Base-by-base conservation (phyloP, 345 rosid genomes). In the Tarenaya hassleriana region DNA sequence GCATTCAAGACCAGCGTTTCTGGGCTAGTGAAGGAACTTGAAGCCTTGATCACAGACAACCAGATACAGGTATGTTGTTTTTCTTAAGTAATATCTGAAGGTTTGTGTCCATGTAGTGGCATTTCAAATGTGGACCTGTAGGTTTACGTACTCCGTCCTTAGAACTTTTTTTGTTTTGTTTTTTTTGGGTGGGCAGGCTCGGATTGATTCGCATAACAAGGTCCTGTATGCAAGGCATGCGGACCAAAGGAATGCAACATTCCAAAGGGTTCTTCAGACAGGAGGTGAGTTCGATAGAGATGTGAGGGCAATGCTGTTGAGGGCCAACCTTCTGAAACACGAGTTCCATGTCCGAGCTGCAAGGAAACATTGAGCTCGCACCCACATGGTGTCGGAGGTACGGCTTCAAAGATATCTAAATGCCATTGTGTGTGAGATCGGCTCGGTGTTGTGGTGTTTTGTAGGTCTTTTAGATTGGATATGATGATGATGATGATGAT, bases 151-250 rank as follows among this genome's bases (percentile, higher is more conserved):
- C 37, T 15, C 10, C 41, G 35, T 55, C 52, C 1, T 54, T 54
- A 41, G 47, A 9, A 12, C n/a, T 1, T 19, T 20, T 47, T 29
- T 12, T 21, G 13, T 12, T 52, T 4, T 40, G 60, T 50, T 31
- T 1, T 39, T 10, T 53, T n/a, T n/a, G n/a, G n/a, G n/a, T n/a
- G n/a, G n/a, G 67, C 83, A 94, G 97, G 99, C 99, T 52, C 86
- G 99, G 42, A 94, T 94, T 16, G 99, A 94, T 61, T 94, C 99
- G 0, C 99, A 94, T 81, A 88, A 88, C 80, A 88, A 94, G 64
- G 70, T 94, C 73, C 82, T 94, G 31, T 84, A 88, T 39, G 99
- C 99, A 18, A 70, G 99, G 8, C 97, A 88, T 70, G 97, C 99
- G 0, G 97, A 94, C 75, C 99, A 94, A 62, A 82, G 99, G 73